Conservation (phyloP, 352 stramenopile species). For the Phytophthora podocarpi region DNA sequence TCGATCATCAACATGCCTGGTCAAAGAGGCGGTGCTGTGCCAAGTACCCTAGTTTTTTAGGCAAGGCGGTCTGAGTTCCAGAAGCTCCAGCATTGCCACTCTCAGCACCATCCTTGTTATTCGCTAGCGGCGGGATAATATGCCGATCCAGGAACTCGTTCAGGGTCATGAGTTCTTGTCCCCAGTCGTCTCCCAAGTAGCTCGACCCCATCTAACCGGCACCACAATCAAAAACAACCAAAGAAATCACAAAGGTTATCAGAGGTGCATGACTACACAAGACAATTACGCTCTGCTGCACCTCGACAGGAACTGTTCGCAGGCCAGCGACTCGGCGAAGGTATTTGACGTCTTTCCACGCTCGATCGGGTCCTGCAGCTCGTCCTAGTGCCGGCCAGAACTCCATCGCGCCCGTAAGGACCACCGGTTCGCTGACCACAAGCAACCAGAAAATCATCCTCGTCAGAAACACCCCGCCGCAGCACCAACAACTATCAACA, state of each 20-base stretch:
- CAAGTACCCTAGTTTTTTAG: conserved; percentile 67
- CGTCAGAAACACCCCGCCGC: neutral
- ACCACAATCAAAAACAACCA: neutral
- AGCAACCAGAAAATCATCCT: neutral
- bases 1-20: conserved; percentile 49
- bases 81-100: neutral
- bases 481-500: neutral
- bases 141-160: conserved; percentile 77
- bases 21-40: conserved; percentile 92
- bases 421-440: conserved; percentile 57
- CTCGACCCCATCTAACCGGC: conserved; percentile 65
- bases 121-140: conserved; percentile 35
- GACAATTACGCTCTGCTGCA: conserved; percentile 7
- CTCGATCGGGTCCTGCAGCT: conserved; percentile 28
- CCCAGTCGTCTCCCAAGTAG: conserved; percentile 83
- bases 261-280: neutral
- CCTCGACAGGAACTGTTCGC: conserved; percentile 85
- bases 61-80: neutral
- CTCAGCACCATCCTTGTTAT: neutral
- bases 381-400: conserved; percentile 79
- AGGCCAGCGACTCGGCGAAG: conserved; percentile 69
- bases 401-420: conserved; percentile 82
- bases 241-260: neutral
- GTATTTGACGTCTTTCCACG: conserved; percentile 73
- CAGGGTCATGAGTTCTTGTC: conserved; percentile 80